Evolutionary conservation across 305 asterid genomes (phyloP), one percentile per base, ranked within the genome.

Genomic region (Plantago coronopus): DNA sequence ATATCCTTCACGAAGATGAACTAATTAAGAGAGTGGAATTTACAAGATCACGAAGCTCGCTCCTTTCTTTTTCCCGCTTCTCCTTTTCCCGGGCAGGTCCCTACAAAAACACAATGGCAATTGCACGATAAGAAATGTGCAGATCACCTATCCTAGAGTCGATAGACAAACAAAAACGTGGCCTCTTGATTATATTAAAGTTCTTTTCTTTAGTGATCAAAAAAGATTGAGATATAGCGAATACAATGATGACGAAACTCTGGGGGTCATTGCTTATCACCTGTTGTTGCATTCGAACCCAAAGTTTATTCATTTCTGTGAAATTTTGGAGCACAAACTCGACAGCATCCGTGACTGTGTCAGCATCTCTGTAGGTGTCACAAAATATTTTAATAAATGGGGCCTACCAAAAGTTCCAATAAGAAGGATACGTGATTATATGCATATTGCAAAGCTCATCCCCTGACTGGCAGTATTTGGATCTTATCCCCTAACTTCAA

Each of bases 231-330:
- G n/a, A n/a, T n/a, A n/a, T n/a, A n/a, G n/a, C n/a, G n/a, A n/a
- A n/a, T n/a, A n/a, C n/a, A n/a, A 66, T 63, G 69, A 56, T 63
- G 73, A 69, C 70, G 59, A 72, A 61, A 68, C 67, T 61, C 67
- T 63, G 68, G 45, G 61, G 63, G 61, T 72, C 66, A 57, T 64
- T 60, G 58, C 48, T 68, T 75, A 86, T 74, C 69, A 93, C 99
- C 96, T 87, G 96, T 74, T 93, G 91, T 64, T 93, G 99, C 99
- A 93, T 93, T 76, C 97, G 86, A 74, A 93, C 99, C 99, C 99
- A 93, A 57, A 93, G 99, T 76, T 93, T 89, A 81, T 93, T 93
- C 99, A 93, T 93, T 81, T 93, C 99, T 12, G 96, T 93, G 77
- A 93, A 93, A 82, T 93, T 93, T 79, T 89, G 99, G 65, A 93